A percentile compares a stretch with the other conserved stretches of the same genome.
These are phyloP conservation scores for sweet orange (Citrus sinensis) DNA, from an alignment of 345 rosid genomes.

Conservation along the genomic window DVS_A1.0 CM039162.1:26109001-26109500, in stretches of 20 bases:
- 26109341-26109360: background rate
- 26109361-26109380: background rate
- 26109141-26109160: constrained; percentile 88
- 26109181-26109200: constrained; percentile 71
- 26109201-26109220: constrained; percentile 85
- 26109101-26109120: constrained; percentile 6
- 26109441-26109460: background rate
- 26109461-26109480: background rate
- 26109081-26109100: background rate
- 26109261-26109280: background rate
- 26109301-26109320: background rate
- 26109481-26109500: background rate
- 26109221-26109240: constrained; percentile 87
- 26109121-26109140: constrained; percentile 56
- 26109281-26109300: background rate
- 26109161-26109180: constrained; percentile 97
- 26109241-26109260: constrained; percentile 70
- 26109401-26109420: background rate
- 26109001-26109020: background rate
- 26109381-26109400: too few species aligned
- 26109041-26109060: background rate
- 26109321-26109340: background rate
- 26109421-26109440: background rate
- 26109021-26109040: background rate
- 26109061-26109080: background rate